These are phyloP conservation scores for Volvox carteri DNA, from an alignment of 163 green algal species.

Conservation along the genomic window DNA sequence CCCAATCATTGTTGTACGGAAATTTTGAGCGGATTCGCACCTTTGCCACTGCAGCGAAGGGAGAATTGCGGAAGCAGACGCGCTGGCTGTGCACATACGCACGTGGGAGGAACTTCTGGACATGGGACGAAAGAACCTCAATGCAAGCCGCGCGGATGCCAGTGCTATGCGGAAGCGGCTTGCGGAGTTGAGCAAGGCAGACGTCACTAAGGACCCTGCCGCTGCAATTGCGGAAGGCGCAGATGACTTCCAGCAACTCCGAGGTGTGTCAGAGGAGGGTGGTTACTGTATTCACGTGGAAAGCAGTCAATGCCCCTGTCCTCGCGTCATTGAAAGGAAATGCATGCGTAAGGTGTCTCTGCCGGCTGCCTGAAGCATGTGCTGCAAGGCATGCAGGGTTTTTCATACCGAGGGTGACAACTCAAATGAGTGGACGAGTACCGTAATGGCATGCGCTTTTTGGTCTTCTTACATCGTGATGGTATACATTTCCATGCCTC, in stretches of 20 bases:
- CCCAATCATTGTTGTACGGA: too few species aligned
- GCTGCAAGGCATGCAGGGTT: too few species aligned
- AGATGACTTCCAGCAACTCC: constrained; percentile 31
- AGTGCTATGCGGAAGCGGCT: background rate
- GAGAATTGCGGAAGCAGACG: constrained; percentile 26
- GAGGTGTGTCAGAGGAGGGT: background rate
- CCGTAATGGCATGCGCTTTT: too few species aligned
- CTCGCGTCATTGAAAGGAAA: too few species aligned
- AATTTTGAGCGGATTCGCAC: background rate
- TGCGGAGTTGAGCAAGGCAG: constrained; percentile 6
- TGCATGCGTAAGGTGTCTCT: too few species aligned
- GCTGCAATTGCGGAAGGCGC: background rate
- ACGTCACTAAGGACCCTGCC: background rate
- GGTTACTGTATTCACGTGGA: too few species aligned
- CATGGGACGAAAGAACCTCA: constrained; percentile 18
- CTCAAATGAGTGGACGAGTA: too few species aligned
- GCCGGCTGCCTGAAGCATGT: too few species aligned
- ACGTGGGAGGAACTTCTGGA: constrained; percentile 44
- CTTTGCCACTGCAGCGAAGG: constrained; percentile 24
- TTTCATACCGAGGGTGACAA: too few species aligned
- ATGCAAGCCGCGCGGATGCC: constrained; percentile 19
- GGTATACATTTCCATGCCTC: too few species aligned
- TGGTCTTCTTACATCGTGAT: too few species aligned
- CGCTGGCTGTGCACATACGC: constrained; percentile 29
- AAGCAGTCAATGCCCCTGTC: background rate